A percentile compares a stretch with the other conserved stretches of the same genome.
phyloP scores from a whole-genome alignment of 129 eudicot species.

The Erigeron canadensis region DNA sequence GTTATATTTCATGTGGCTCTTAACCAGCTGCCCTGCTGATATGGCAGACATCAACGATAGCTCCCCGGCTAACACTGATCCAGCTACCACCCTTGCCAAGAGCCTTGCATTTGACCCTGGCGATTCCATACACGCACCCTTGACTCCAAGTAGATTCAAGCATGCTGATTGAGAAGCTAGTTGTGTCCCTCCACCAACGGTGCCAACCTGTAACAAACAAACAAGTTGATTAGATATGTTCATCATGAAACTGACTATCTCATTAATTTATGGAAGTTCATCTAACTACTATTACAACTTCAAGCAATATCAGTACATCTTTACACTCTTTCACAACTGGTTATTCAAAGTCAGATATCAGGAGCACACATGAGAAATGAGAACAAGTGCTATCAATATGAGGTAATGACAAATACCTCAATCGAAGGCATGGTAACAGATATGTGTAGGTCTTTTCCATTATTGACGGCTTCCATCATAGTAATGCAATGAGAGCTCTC shows the following conservation, averaged over 20 bases:
- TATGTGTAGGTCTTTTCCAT: slow-evolving; percentile 64
- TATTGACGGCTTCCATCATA: slow-evolving; percentile 74
- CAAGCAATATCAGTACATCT: not conserved
- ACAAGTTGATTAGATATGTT: not conserved
- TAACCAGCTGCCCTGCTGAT: slow-evolving; percentile 73
- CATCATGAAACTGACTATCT: no score
- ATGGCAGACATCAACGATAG: slow-evolving; percentile 79
- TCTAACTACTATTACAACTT: not conserved
- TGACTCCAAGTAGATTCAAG: slow-evolving; percentile 65
- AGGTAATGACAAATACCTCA: slow-evolving; percentile 42
- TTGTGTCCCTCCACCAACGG: slow-evolving; percentile 81
- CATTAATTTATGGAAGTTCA: not conserved
- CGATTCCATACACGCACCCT: slow-evolving; percentile 59
- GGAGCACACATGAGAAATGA: not conserved
- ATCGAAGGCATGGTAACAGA: slow-evolving; percentile 84
- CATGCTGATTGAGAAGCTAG: slow-evolving; percentile 76
- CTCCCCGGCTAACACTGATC: slow-evolving; percentile 76
- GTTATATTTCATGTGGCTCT: slow-evolving; percentile 82
- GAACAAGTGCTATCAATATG: not conserved
- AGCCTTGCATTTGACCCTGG: slow-evolving; percentile 63
- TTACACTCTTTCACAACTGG: not conserved
- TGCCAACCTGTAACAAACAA: slow-evolving; percentile 48
- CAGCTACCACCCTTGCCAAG: slow-evolving; percentile 64
- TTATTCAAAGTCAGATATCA: no score
- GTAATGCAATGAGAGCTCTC: slow-evolving; percentile 82